phyloP scores from a whole-genome alignment of 495 filamentous ascomycete species.

The Penicillium mononematosum region DNA sequence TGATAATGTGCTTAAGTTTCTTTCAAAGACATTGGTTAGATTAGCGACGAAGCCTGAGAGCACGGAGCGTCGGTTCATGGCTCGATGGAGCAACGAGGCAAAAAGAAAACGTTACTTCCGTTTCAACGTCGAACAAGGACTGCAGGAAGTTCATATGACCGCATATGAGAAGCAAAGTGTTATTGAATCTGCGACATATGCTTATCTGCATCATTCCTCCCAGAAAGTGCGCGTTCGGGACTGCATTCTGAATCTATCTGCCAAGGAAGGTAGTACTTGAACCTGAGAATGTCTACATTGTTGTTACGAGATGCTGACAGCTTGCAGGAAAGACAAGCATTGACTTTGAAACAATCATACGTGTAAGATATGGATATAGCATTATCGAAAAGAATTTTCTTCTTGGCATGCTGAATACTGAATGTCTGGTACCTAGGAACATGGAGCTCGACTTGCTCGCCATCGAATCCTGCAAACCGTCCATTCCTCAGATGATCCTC shows the following conservation, averaged over 20 bases:
- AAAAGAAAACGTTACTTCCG: conserved; percentile 12
- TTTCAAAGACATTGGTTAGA: conserved; percentile 27
- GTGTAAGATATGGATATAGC: background rate
- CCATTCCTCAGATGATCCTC: too few relatives aligned
- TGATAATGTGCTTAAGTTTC: conserved; percentile 25
- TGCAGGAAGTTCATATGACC: conserved; percentile 19
- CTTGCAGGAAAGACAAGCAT: conserved; percentile 12
- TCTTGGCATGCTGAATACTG: too few relatives aligned
- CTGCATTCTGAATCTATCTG: conserved; percentile 15
- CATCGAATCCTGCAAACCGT: background rate
- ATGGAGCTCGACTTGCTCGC: background rate
- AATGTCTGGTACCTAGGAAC: too few relatives aligned
- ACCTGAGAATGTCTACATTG: too few relatives aligned
- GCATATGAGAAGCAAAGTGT: conserved; percentile 16
- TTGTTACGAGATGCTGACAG: background rate
- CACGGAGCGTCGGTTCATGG: conserved; percentile 21
- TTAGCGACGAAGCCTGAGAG: conserved; percentile 24
- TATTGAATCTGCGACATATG: conserved; percentile 21
- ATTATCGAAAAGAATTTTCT: too few relatives aligned
- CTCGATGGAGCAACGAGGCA: conserved; percentile 19
- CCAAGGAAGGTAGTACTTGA: conserved; percentile 2
- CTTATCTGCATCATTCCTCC: conserved; percentile 18
- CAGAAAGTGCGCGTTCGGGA: conserved; percentile 14
- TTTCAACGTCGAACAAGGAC: conserved; percentile 23
- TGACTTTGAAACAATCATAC: conserved; percentile 14